These are phyloP conservation scores for Penicillium sp. DNA, from an alignment of 2,329 filamentous ascomycete genomes.

Conservation along the genomic window DNA sequence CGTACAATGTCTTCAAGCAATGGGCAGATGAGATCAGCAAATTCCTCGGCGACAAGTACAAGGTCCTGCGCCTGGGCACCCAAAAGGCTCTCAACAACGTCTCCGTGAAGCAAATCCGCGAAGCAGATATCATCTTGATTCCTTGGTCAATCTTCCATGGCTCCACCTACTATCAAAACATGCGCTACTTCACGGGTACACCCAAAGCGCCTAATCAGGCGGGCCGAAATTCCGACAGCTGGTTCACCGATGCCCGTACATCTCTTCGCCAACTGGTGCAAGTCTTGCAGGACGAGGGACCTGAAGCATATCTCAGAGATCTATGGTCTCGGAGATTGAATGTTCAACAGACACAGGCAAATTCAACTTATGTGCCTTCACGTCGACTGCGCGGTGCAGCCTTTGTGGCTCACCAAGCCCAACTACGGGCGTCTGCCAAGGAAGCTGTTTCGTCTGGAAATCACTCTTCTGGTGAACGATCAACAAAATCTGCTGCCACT, in stretches of 20 bases:
- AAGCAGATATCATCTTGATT: conserved; percentile 52
- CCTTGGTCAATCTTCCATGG: conserved; percentile 47
- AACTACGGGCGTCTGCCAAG: not conserved
- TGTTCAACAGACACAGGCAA: conserved; percentile 31
- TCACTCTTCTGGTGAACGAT: not conserved
- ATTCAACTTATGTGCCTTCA: conserved; percentile 35
- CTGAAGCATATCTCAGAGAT: conserved; percentile 27
- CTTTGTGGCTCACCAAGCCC: conserved; percentile 2
- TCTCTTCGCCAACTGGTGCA: conserved; percentile 41
- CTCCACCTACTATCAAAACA: conserved; percentile 43
- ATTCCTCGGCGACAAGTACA: conserved; percentile 42
- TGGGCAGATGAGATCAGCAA: conserved; percentile 53
- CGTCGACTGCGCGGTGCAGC: conserved; percentile 4
- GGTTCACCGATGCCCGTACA: conserved; percentile 44
- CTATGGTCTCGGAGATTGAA: conserved; percentile 23
- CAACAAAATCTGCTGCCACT: not conserved
- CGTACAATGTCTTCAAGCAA: conserved; percentile 50
- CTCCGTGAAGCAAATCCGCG: conserved; percentile 41
- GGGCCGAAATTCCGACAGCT: conserved; percentile 48
- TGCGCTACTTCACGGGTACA: conserved; percentile 48
- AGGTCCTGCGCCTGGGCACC: conserved; percentile 41
- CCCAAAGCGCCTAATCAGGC: conserved; percentile 36
- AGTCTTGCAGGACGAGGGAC: conserved; percentile 27
- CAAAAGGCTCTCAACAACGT: conserved; percentile 30
- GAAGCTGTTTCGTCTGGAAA: not conserved